These are phyloP conservation scores for Sporothrix pallida DNA, from an alignment of 2,329 filamentous ascomycete species.

Conservation along the genomic window DNA sequence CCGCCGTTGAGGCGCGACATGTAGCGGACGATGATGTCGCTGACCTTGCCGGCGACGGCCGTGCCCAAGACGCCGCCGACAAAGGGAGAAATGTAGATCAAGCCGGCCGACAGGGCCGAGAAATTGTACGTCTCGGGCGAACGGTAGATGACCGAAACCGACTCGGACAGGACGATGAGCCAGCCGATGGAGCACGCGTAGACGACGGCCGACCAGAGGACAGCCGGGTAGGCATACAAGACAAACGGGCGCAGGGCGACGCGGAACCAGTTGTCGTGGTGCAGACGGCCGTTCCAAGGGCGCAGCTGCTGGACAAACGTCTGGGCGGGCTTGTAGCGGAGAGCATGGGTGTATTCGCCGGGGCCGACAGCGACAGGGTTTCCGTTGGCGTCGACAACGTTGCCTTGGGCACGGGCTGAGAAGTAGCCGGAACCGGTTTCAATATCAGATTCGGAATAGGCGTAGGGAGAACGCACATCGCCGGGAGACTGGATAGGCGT, in stretches of 20 bases:
- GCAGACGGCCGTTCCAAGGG: constrained; percentile 78
- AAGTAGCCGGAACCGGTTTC: constrained; percentile 7
- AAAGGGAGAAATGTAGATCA: constrained; percentile 91
- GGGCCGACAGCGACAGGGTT: background rate
- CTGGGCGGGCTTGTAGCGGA: constrained; percentile 69
- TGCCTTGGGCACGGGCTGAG: too few species aligned
- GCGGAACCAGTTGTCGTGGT: constrained; percentile 77
- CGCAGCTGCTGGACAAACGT: constrained; percentile 76
- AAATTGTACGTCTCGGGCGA: constrained; percentile 76
- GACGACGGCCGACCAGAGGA: constrained; percentile 84
- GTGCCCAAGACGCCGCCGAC: constrained; percentile 89
- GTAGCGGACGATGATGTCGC: constrained; percentile 79
- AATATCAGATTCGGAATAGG: background rate
- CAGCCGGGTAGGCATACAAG: constrained; percentile 83
- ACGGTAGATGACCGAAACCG: constrained; percentile 80
- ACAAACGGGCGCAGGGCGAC: constrained; percentile 82
- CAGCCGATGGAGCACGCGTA: constrained; percentile 91
- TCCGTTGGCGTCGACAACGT: background rate
- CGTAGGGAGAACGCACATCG: background rate
- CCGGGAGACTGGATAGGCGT: too few species aligned
- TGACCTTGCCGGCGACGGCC: constrained; percentile 85
- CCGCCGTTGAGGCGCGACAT: constrained; percentile 90
- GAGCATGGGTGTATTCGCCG: constrained; percentile 68
- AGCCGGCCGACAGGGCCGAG: constrained; percentile 74
- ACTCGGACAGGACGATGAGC: constrained; percentile 94